A percentile compares a stretch with the other conserved stretches of the same genome.
Evolutionary conservation across 2,329 filamentous ascomycete species (phyloP).

Genomic region (Talaromyces atroroseus): DNA sequence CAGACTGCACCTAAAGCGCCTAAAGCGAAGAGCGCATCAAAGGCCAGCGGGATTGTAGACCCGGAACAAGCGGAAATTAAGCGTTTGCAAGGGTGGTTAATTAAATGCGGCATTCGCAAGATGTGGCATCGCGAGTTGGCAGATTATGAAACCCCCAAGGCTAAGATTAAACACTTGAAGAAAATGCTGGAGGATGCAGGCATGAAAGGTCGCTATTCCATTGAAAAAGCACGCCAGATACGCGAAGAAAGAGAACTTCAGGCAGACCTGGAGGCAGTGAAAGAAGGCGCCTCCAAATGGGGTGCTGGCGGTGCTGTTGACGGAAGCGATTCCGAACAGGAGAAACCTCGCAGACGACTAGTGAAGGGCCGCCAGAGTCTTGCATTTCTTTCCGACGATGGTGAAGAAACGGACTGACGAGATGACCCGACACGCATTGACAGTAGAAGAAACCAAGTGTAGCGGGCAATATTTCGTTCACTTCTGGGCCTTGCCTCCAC

Average conservation of each 20-base stretch:
- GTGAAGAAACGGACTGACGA: slow-evolving; percentile 53
- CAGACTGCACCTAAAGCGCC: slow-evolving; percentile 22
- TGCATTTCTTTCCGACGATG: slow-evolving; percentile 63
- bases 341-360: slow-evolving; percentile 35
- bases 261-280: slow-evolving; percentile 77
- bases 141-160: slow-evolving; percentile 64
- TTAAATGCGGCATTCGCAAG: slow-evolving; percentile 88
- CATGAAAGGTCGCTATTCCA: slow-evolving; percentile 83
- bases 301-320: slow-evolving; percentile 50
- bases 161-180: slow-evolving; percentile 77
- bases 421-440: neutral
- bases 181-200: slow-evolving; percentile 73
- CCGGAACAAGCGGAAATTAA: slow-evolving; percentile 78
- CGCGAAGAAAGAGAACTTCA: slow-evolving; percentile 79
- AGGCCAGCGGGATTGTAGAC: slow-evolving; percentile 45
- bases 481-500: slow-evolving; percentile 38
- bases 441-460: neutral
- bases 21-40: slow-evolving; percentile 29
- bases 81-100: slow-evolving; percentile 74
- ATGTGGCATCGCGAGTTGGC: slow-evolving; percentile 85
- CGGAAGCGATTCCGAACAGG: slow-evolving; percentile 30
- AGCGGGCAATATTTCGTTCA: neutral
- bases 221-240: slow-evolving; percentile 77
- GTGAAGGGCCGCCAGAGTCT: slow-evolving; percentile 42
- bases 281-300: slow-evolving; percentile 76